Evolutionary conservation across 192 early-diverging fungal genomes (phyloP), one percentile per base, ranked within the genome.

Genomic region (Gryganskiella cystojenkinii): DNA sequence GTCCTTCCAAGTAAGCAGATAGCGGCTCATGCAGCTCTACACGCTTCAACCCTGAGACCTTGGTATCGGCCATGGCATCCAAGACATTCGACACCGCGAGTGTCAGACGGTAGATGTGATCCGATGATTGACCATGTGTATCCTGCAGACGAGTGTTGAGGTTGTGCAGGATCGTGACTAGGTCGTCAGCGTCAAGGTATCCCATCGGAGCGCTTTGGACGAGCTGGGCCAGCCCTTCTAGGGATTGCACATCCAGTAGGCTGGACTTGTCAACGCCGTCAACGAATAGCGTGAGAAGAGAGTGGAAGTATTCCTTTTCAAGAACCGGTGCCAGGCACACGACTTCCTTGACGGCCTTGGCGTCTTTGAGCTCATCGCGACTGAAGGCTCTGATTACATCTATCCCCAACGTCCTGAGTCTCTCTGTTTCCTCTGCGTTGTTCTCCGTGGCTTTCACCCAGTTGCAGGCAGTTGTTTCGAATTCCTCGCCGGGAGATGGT

Each of bases 51-150:
- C 28, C 45, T 19, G 13, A 49, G 44, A 61, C 60, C 8, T 61
- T 17, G 60, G 19, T 14, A 20, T 50, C 46, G 4, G n/a, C 60
- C 60, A 61, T 61, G 27, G 30, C 31, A 28, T 61, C 60, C 3
- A 61, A 20, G 30, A 49, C 45, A 31, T 19, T 43, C 15, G 60
- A 61, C 3, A 61, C 60, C 3, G 46, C 30, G 3, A 31, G 1
- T 14, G 60, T 50, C 60, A 49, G 19, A 8, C n/a, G 28, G 30
- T 50, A 50, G 9, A 49, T 27, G 33, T 47, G 45, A 2, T 50
- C 27, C 14, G 25, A 27, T 15, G 60, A 49, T 25, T 61, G 27
- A 4, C 19, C 28, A 49, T 49, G 45, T 9, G 44, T 61, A 19
- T 61, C 46, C 11, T 33, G 10, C 13, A 50, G 60, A 19, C 46